Conservation (phyloP, 176 grass and related monocot genomes). For the Hyparrhenia diplandra region DNA sequence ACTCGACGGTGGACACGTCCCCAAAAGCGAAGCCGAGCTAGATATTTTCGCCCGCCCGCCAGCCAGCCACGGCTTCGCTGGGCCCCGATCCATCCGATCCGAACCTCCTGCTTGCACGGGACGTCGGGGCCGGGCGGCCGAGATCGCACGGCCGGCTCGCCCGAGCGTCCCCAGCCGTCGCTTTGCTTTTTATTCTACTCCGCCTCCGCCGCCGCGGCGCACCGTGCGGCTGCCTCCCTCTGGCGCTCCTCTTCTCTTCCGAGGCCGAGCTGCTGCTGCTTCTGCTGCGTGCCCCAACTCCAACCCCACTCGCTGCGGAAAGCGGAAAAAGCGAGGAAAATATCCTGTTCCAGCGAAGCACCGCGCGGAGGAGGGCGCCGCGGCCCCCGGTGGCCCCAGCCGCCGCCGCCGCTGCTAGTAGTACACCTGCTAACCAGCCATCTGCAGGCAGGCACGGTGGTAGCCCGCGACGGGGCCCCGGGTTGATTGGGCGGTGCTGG, state of each 20-base stretch:
- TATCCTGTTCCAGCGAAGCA: constrained; percentile 31
- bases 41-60: constrained; percentile 31
- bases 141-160: constrained; percentile 10
- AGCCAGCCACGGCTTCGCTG: no score
- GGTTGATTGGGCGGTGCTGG: background rate
- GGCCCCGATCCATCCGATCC: background rate
- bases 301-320: constrained; percentile 27
- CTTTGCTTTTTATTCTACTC: constrained; percentile 2
- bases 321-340: constrained; percentile 25
- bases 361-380: constrained; percentile 8
- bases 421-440: background rate
- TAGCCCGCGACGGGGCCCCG: background rate
- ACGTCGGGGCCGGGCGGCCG: background rate
- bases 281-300: constrained; percentile 9
- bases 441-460: background rate
- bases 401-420: background rate
- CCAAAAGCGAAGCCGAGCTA: background rate
- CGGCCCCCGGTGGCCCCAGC: constrained; percentile 8
- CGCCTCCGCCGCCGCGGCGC: background rate
- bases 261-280: no score
- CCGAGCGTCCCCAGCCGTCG: background rate
- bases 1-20: background rate
- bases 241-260: background rate
- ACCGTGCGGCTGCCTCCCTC: background rate
- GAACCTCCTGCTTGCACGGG: background rate